Evolutionary conservation across 2,329 filamentous ascomycete species (phyloP), one percentile per base, ranked within the genome.

Genomic region (Fusarium chuoi): DNA sequence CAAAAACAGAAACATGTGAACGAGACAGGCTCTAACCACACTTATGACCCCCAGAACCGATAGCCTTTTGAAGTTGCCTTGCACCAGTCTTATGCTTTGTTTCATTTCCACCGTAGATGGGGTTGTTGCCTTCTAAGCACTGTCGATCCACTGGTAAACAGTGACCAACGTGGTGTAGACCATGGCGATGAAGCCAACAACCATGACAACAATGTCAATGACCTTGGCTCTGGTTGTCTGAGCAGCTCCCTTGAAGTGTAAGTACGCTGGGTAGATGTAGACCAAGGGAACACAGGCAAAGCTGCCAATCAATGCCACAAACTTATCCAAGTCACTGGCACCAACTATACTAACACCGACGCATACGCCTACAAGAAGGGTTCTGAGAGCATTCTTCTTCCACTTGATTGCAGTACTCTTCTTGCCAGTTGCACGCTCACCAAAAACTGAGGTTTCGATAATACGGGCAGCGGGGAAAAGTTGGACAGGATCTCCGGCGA

Each of bases 251-350:
- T 87, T 90, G 82, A 90, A 92, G 80, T 95, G 93, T 77, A 95
- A 78, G 70, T 87, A 91, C 1, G 93, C 88, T 48, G 93, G 92
- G 78, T 94, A 94, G 66, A 94, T 92, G 81, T 94, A 94, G 17
- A 94, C 92, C 72, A 94, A 82, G 20, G 92, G 92, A 61, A 94
- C 91, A 75, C 92, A 94, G 5, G 92, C 92, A 77, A 93, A 90
- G 42, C 89, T 91, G 18, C 92, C 92, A 72, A 94, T 94, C 52
- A 94, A 83, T 1, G 92, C 90, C 18, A 94, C 92, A 74, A 94
- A 94, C 70, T 92, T 91, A 81, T 94, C 92, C 69, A 94, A 83
- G 79, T 93, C 91, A 46, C 87, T 90, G 1, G 92, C 90, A 22
- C 92, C 92, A 4, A 89, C 75, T 18, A 92, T 89, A 22, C 91